phyloP scores from a whole-genome alignment of 75 land plant genomes.

The Cupressus sempervirens region DNA sequence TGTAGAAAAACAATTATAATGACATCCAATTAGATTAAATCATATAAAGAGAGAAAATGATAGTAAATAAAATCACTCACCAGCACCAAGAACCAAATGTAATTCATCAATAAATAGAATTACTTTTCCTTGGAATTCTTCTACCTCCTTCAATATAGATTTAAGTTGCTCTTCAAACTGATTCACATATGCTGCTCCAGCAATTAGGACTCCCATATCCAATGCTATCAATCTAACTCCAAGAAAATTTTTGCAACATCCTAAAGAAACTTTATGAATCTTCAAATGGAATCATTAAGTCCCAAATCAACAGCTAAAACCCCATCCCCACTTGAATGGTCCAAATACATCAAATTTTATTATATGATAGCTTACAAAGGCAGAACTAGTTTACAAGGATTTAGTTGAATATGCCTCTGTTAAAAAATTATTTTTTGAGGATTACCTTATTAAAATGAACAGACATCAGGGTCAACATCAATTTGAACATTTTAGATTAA shows the following conservation, averaged over 20 bases:
- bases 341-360: neutral
- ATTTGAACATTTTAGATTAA: too few species aligned
- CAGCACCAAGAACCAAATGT: conserved; percentile 61
- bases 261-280: too few species aligned
- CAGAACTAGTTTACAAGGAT: too few species aligned
- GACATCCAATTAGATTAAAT: neutral
- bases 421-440: too few species aligned
- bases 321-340: neutral
- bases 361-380: too few species aligned
- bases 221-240: conserved; percentile 37
- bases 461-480: too few species aligned
- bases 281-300: too few species aligned
- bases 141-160: conserved; percentile 88
- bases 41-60: neutral
- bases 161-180: conserved; percentile 95
- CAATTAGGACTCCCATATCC: conserved; percentile 89
- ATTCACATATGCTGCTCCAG: conserved; percentile 91
- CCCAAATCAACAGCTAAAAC: too few species aligned
- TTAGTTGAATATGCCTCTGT: too few species aligned
- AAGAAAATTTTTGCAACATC: conserved; percentile 52
- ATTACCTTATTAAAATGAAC: too few species aligned
- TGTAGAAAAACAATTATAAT: neutral
- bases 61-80: conserved; percentile 10
- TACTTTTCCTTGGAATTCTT: conserved; percentile 89
- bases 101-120: conserved; percentile 76